Evolutionary conservation across 1,139 yeast species (phyloP).

Genomic region (Taphrina confusa): DNA sequence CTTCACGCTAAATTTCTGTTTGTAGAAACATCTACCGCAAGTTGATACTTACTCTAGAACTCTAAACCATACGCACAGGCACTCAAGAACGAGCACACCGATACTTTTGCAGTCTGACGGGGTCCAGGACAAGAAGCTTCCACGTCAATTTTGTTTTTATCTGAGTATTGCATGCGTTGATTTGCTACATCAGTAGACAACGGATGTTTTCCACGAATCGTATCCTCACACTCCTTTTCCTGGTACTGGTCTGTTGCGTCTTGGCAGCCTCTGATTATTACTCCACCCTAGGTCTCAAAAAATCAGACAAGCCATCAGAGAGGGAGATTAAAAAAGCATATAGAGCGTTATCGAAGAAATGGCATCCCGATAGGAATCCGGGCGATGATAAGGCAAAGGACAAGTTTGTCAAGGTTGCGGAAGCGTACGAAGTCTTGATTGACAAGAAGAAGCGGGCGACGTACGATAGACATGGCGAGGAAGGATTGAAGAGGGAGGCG

Average conservation of each 20-base stretch:
- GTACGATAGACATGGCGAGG: slow-evolving; percentile 82
- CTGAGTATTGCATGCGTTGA: too few species aligned
- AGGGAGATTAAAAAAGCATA: slow-evolving; percentile 77
- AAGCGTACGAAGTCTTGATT: slow-evolving; percentile 85
- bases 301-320: slow-evolving; percentile 20
- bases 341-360: slow-evolving; percentile 76
- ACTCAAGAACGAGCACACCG: too few species aligned
- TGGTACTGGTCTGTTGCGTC: slow-evolving; percentile 6
- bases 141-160: too few species aligned
- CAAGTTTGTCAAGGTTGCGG: slow-evolving; percentile 85
- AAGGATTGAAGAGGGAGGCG: slow-evolving; percentile 57
- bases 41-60: too few species aligned
- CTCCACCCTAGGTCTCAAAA: slow-evolving; percentile 23
- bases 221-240: slow-evolving; percentile 3
- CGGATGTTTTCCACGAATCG: too few species aligned
- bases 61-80: too few species aligned
- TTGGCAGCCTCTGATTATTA: slow-evolving; percentile 24
- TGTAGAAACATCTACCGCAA: too few species aligned
- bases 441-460: slow-evolving; percentile 69
- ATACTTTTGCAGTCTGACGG: too few species aligned
- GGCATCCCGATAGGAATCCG: slow-evolving; percentile 92
- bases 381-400: slow-evolving; percentile 79
- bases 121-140: too few species aligned
- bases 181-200: too few species aligned
- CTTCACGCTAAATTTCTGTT: too few species aligned